These are phyloP conservation scores for Scenedesmus sp. DNA, from an alignment of 163 green algal genomes.

Conservation along the genomic window DNA sequence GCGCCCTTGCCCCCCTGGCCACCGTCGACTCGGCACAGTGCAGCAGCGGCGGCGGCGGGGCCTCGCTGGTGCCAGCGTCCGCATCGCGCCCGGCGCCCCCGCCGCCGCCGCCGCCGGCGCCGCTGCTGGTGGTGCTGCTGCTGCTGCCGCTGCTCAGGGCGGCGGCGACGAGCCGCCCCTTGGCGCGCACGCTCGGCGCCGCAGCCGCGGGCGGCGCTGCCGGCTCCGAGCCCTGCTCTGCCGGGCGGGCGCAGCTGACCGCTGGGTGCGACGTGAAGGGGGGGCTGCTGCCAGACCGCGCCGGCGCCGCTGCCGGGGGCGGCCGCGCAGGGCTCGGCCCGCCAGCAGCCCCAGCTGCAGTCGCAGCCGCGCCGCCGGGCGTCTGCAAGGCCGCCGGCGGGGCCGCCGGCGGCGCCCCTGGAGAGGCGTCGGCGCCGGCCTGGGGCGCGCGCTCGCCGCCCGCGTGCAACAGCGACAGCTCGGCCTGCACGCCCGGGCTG, in stretches of 20 bases:
- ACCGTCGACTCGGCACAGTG: no score
- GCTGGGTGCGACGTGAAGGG: no score
- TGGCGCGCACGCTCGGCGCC: neutral
- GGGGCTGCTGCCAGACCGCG: neutral
- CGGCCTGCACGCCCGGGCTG: neutral
- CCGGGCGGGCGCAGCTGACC: no score
- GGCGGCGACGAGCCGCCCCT: no score
- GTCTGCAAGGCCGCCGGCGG: neutral
- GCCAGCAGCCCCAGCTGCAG: neutral
- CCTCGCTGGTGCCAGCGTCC: neutral
- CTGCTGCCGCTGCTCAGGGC: neutral
- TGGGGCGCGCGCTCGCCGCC: no score
- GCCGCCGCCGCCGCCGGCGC: neutral
- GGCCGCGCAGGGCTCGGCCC: no score
- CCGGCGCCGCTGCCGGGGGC: neutral
- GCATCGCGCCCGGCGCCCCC: neutral
- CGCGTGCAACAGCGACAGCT: no score
- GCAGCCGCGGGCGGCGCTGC: neutral
- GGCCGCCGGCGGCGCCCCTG: neutral
- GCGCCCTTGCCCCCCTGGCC: no score
- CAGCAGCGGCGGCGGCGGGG: neutral
- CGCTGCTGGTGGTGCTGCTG: constrained; percentile 6
- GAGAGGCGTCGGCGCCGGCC: no score
- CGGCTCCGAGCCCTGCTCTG: neutral
- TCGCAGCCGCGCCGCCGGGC: neutral